phyloP scores from a whole-genome alignment of 108 stramenopile genomes.

The Fragilaria crotonensis region DNA sequence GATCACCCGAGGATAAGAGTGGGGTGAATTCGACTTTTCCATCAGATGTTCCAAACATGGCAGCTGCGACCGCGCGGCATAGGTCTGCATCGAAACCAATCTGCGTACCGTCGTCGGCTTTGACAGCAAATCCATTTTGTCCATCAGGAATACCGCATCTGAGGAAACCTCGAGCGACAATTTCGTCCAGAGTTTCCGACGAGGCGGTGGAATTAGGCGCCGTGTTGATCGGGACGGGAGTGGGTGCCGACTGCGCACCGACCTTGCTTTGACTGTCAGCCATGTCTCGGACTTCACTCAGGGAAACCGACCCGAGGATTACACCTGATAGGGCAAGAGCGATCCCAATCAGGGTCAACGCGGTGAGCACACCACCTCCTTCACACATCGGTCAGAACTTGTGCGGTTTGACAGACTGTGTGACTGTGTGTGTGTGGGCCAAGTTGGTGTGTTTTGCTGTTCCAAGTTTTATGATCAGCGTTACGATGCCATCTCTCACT shows the following conservation, averaged over 20 bases:
- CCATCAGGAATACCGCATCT: conserved; percentile 11
- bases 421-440: too few relatives aligned
- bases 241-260: not conserved
- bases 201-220: not conserved
- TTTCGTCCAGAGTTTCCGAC: not conserved
- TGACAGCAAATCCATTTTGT: conserved; percentile 11
- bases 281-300: too few relatives aligned
- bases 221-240: not conserved
- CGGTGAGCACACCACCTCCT: not conserved
- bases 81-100: conserved; percentile 13
- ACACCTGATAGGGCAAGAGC: not conserved
- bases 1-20: not conserved
- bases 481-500: too few relatives aligned
- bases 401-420: too few relatives aligned
- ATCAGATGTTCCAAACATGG: conserved; percentile 5
- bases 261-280: too few relatives aligned
- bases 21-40: not conserved
- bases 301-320: not conserved
- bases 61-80: conserved; percentile 20
- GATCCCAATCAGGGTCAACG: not conserved
- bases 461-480: too few relatives aligned
- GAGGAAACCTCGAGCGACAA: not conserved
- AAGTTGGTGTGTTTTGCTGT: too few relatives aligned
- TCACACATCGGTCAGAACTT: too few relatives aligned
- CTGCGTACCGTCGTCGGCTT: conserved; percentile 1